phyloP scores from a whole-genome alignment of 2,329 filamentous ascomycete species.

The Alternaria sp. region DNA sequence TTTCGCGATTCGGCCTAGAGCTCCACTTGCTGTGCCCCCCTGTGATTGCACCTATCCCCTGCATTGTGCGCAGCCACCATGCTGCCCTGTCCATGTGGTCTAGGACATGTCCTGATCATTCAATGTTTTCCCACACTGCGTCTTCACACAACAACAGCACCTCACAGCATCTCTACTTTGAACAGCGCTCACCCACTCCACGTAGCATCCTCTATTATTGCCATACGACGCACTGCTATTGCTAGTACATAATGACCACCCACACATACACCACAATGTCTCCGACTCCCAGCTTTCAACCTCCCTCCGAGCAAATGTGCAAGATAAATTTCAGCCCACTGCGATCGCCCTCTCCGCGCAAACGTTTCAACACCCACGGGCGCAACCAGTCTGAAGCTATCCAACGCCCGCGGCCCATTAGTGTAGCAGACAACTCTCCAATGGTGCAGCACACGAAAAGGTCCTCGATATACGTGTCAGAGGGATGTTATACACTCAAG shows the following conservation, averaged over 20 bases:
- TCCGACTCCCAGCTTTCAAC: conserved; percentile 8
- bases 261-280: conserved; percentile 24
- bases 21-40: conserved; percentile 19
- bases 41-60: conserved; percentile 29
- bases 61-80: conserved; percentile 13
- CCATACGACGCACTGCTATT: background rate
- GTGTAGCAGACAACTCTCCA: conserved; percentile 14
- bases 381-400: conserved; percentile 33
- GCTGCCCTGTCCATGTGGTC: conserved; percentile 17
- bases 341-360: conserved; percentile 15
- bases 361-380: conserved; percentile 25
- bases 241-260: conserved; percentile 18
- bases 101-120: conserved; percentile 19
- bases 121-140: conserved; percentile 17
- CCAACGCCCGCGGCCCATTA: conserved; percentile 25
- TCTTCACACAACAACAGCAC: conserved; percentile 14
- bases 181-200: background rate
- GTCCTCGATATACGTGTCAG: conserved; percentile 36
- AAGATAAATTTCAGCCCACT: conserved; percentile 27
- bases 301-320: conserved; percentile 23
- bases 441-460: conserved; percentile 27
- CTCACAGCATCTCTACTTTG: conserved; percentile 10
- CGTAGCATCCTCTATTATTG: background rate
- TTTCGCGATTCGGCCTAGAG: conserved; percentile 15
- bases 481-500: conserved; percentile 26